phyloP scores from a whole-genome alignment of 331 rosid species.

The Malus hybrid region DNA sequence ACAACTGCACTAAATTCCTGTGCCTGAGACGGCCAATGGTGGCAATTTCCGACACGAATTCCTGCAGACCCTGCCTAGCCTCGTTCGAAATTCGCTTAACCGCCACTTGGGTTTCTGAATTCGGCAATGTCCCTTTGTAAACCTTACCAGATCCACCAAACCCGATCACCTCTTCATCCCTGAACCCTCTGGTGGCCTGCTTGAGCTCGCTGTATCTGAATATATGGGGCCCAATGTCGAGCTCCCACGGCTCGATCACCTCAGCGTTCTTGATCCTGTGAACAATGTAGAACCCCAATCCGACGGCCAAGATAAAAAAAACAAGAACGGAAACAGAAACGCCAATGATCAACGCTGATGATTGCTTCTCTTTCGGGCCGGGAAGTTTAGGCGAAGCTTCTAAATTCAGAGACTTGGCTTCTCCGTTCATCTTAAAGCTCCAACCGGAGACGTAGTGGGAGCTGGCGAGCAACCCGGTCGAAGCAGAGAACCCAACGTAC shows the following conservation, averaged over 20 bases:
- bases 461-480: constrained; percentile 67
- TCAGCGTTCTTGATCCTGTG: constrained; percentile 38
- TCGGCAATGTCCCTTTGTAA: constrained; percentile 47
- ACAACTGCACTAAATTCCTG: constrained; percentile 52
- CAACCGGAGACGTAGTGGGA: constrained; percentile 56
- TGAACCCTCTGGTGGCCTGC: constrained; percentile 50
- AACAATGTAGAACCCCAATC: constrained; percentile 19
- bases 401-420: constrained; percentile 32
- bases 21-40: constrained; percentile 66
- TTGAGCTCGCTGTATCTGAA: constrained; percentile 48
- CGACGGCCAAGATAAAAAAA: constrained; percentile 3
- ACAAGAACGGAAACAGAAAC: constrained; percentile 25
- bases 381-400: constrained; percentile 40
- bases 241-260: constrained; percentile 60
- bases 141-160: constrained; percentile 65
- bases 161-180: constrained; percentile 47
- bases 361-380: background rate
- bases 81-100: constrained; percentile 60
- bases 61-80: constrained; percentile 53
- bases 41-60: constrained; percentile 53
- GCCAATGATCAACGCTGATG: constrained; percentile 6
- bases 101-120: constrained; percentile 35
- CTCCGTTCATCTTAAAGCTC: constrained; percentile 57
- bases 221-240: constrained; percentile 60
- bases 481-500: constrained; percentile 70